These are phyloP conservation scores for Haematococcus lacustris DNA, from an alignment of 139 green algal species.

Conservation along the genomic window DNA sequence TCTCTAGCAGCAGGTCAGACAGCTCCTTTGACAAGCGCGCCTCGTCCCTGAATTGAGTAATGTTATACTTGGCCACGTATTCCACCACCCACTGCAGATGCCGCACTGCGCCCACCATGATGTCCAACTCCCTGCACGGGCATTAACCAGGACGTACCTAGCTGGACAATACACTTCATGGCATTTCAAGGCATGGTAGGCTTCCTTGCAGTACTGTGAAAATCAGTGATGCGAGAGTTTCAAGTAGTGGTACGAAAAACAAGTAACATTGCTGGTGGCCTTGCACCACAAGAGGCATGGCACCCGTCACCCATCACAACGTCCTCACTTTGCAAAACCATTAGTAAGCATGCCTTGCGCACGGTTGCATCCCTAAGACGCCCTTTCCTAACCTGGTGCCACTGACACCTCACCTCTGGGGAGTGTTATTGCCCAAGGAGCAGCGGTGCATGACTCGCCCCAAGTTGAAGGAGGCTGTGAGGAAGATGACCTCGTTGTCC, in stretches of 20 bases:
- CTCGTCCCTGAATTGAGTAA: background rate
- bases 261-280: background rate
- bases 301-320: background rate
- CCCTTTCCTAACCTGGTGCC: background rate
- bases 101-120: background rate
- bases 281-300: background rate
- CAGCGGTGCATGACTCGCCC: conserved; percentile 36
- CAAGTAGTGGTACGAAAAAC: background rate
- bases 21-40: background rate
- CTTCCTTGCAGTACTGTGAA: background rate
- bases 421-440: background rate
- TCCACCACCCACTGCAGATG: background rate
- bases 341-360: background rate
- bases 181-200: background rate
- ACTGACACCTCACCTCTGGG: background rate
- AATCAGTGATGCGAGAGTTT: background rate
- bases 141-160: background rate
- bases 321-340: background rate
- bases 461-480: conserved; percentile 39
- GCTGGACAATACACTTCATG: too few species aligned
- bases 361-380: background rate
- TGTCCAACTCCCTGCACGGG: background rate
- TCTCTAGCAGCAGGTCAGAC: background rate
- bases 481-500: conserved; percentile 37
- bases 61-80: background rate